Base-by-base conservation (phyloP, 306 rosid species). In the Cicer yamashitae region DNA sequence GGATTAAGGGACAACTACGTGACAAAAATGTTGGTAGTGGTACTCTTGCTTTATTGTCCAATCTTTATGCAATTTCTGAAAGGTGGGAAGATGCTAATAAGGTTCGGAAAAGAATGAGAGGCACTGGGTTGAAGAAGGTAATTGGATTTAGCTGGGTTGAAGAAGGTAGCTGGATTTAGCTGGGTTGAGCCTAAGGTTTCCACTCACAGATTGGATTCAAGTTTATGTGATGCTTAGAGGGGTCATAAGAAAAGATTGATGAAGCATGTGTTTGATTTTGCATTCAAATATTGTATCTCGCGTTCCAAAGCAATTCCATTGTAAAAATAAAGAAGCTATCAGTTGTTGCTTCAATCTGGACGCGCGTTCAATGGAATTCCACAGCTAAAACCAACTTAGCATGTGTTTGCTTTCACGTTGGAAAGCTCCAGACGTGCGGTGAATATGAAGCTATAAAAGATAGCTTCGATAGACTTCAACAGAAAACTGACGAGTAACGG, bases 41-140 rank as follows among this genome's bases (percentile, higher is more conserved):
- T 8, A 85, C 88, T 69, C 83, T 89, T 58, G 93, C 96, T 82
- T 78, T 93, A 63, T 64, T 91, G 13, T 89, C 93, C 6, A 89
- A 91, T 71, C 52, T 79, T 14, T 93, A 88, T 71, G 93, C 96
- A 3, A 68, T 86, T 65, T 86, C 86, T 51, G 81, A 87, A 67
- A 76, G 86, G 70, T 93, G 96, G 96, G 89, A 85, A 46, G 93
- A 89, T 85, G 89, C 96, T 81, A 71, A 79, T 71, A 63, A 73
- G 73, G 88, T 93, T 70, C 86, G 93, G 7, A 70, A 73, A 25
- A 70, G 73, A 47, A 89, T 89, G 90, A 87, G 84, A 82, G 79
- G 79, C 37, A 38, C 10, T 66, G 86, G 93, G 10, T 70, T 88
- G 74, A 89, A 89, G 91, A 91, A 89, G 73, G 10, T 67, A 10